Conservation (phyloP, 257 asterid species). For the Gardenia jasminoides region DNA sequence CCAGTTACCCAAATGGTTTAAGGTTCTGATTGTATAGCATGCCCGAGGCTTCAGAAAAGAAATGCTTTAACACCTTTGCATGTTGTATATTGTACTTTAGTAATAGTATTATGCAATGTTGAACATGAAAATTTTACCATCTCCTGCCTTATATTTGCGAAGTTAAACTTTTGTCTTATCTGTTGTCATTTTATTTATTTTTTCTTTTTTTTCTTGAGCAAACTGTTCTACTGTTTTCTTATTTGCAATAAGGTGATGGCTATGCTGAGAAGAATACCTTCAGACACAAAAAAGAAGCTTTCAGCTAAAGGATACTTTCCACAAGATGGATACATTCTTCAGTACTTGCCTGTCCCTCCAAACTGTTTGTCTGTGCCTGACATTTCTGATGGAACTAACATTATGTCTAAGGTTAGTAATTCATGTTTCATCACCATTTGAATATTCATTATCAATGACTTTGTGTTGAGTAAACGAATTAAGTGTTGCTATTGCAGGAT, state of each 20-base stretch:
- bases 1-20: neutral
- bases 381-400: conserved; percentile 83
- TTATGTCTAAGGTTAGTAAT: conserved; percentile 78
- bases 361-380: conserved; percentile 97
- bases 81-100: neutral
- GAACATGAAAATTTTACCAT: neutral
- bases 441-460: neutral
- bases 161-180: neutral
- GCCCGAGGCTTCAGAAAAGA: neutral
- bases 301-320: conserved; percentile 65
- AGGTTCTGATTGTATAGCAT: neutral
- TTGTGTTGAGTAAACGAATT: conserved; percentile 29
- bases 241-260: conserved; percentile 50
- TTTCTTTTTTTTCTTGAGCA: neutral
- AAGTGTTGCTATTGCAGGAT: conserved; percentile 55
- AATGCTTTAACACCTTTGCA: neutral
- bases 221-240: neutral
- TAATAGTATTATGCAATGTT: neutral
- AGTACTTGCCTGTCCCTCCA: conserved; percentile 90
- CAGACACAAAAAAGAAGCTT: conserved; percentile 65
- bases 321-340: conserved; percentile 85
- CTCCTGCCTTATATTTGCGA: neutral
- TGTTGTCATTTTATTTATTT: neutral
- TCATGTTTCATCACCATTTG: conserved; percentile 14
- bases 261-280: conserved; percentile 60